A percentile compares a stretch with the other conserved stretches of the same genome.
These are phyloP conservation scores for Coniophora puteana DNA, from an alignment of 1,284 basidiomycete genomes.

Conservation along the genomic window DNA sequence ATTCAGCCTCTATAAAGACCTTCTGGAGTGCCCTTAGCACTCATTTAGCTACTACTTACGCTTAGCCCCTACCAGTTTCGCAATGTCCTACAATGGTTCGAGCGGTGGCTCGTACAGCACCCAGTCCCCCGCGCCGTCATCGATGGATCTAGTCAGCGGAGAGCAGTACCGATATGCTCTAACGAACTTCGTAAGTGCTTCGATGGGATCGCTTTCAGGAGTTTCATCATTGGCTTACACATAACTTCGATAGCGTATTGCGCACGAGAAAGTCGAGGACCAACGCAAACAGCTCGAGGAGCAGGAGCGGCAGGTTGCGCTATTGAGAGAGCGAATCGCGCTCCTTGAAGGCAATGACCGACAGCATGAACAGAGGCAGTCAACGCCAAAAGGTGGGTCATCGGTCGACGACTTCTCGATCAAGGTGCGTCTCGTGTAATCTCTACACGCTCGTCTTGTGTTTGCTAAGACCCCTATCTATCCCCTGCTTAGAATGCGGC, in stretches of 20 bases:
- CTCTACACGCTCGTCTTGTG: neutral
- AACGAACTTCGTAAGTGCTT: slow-evolving; percentile 65
- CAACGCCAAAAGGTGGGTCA: slow-evolving; percentile 42
- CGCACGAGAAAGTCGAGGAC: slow-evolving; percentile 82
- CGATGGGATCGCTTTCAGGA: neutral
- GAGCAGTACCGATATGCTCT: slow-evolving; percentile 78
- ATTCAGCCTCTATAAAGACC: no score
- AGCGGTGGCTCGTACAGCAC: no score
- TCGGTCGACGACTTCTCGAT: slow-evolving; percentile 83
- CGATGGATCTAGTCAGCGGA: slow-evolving; percentile 57
- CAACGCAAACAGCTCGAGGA: slow-evolving; percentile 74
- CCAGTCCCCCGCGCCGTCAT: no score
- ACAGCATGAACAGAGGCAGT: slow-evolving; percentile 24
- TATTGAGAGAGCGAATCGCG: slow-evolving; percentile 64
- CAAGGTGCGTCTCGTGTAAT: slow-evolving; percentile 49
- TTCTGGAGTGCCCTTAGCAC: no score
- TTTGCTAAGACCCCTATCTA: neutral
- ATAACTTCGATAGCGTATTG: slow-evolving; percentile 54
- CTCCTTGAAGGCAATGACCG: slow-evolving; percentile 61
- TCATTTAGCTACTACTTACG: no score
- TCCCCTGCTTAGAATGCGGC: slow-evolving; percentile 55
- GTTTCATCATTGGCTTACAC: neutral
- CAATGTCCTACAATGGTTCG: no score
- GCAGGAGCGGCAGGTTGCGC: slow-evolving; percentile 76
- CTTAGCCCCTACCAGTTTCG: no score